Evolutionary conservation across 2,329 filamentous ascomycete species (phyloP), one percentile per base, ranked within the genome.

Genomic region (Epichloe festucae): DNA sequence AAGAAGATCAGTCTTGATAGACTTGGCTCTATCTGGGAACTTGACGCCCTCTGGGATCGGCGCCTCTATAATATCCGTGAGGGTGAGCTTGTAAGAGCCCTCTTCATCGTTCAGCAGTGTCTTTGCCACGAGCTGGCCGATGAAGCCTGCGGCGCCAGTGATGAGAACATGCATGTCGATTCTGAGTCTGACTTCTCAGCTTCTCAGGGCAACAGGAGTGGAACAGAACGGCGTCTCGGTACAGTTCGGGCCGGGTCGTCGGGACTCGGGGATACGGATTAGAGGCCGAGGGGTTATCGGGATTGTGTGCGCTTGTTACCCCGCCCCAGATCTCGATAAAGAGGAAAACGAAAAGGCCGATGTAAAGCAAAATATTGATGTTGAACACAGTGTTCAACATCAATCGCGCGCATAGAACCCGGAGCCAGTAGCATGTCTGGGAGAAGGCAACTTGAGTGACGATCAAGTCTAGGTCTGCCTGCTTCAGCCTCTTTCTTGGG

Each of bases 91-190:
- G 38, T 70, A 50, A 34, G 57, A 62, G 7, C 58, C 53, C 19
- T 52, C 36, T 12, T 57, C 55, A 6, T 59, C 55, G 34, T 71
- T 67, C 41, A 82, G 66, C 11, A 83, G 70, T 41, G 76, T 71
- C 49, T 70, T 69, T 10, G 77, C 74, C 36, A 83, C 71, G 46
- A 77, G 70, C 61, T 81, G 78, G 61, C 79, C 79, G 53, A 83
- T 75, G 61, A 83, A 82, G 52, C 79, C 79, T 48, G 76, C 74
- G 19, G 73, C 79, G 36, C 79, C 79, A 12, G 78, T 82, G 58
- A 84, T 79, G 60, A 82, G 73, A 41, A 82, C 70, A 41, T 44
- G 49, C 54, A 52, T 55, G 5, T 6, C 1, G 36, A n/a, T 8
- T 39, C 15, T 14, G 27, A 31, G 27, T 31, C 8, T 31, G 8